phyloP scores from a whole-genome alignment of 139 green algal species.

The Penium margaritaceum region DNA sequence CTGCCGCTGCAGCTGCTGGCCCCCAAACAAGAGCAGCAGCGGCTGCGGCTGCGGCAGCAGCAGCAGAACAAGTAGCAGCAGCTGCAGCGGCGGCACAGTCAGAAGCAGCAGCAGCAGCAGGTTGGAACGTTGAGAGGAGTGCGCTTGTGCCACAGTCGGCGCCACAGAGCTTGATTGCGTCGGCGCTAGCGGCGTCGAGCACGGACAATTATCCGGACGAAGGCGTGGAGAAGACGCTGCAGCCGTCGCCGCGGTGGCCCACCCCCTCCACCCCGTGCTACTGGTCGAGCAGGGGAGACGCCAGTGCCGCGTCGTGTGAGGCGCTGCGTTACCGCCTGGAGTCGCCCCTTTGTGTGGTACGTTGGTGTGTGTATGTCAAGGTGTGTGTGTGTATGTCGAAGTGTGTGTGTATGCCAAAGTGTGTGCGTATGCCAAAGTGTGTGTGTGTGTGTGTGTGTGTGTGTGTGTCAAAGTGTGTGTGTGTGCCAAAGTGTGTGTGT shows the following conservation, averaged over 20 bases:
- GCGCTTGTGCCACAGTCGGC: too few species aligned
- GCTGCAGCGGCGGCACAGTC: too few species aligned
- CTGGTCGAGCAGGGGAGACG: slow-evolving; percentile 9
- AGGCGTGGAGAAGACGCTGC: slow-evolving; percentile 11
- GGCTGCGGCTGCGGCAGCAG: too few species aligned
- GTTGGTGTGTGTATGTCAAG: not conserved
- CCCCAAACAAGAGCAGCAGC: too few species aligned
- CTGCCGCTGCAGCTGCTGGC: too few species aligned
- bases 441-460: not conserved
- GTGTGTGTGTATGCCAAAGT: not conserved
- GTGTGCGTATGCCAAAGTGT: not conserved
- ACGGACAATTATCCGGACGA: slow-evolving; percentile 5
- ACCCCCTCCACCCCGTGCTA: not conserved
- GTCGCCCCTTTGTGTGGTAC: not conserved
- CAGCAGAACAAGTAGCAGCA: too few species aligned
- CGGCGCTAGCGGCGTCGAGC: too few species aligned
- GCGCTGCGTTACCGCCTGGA: slow-evolving; percentile 6
- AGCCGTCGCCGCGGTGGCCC: not conserved
- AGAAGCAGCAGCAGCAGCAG: too few species aligned
- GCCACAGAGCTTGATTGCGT: too few species aligned
- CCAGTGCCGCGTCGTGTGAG: not conserved
- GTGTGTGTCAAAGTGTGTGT: not conserved
- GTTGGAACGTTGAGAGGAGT: too few species aligned
- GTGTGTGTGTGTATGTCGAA: not conserved
- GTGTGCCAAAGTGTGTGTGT: not conserved